Conservation (phyloP, 176 grass and related monocot genomes). For the Alloteropsis semialata region DNA sequence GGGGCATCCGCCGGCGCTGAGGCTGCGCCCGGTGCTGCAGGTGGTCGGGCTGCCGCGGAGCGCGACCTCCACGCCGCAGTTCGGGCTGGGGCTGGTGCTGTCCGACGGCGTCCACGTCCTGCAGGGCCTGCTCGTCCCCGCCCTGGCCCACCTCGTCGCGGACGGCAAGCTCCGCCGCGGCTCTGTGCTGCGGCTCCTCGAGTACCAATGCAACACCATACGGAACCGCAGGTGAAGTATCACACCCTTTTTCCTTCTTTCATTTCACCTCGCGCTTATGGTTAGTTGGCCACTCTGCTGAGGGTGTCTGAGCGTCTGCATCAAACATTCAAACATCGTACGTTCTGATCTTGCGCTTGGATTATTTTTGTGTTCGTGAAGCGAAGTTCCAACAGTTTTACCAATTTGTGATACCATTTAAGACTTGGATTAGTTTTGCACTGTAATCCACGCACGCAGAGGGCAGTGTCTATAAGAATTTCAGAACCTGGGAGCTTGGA, state of each 20-base stretch:
- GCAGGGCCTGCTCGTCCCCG: conserved; percentile 49
- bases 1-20: neutral
- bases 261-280: too few species aligned
- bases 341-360: too few species aligned
- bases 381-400: too few species aligned
- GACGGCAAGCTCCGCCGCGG: conserved; percentile 27
- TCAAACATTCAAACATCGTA: too few species aligned
- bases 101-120: conserved; percentile 50
- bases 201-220: conserved; percentile 39
- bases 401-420: too few species aligned
- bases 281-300: neutral
- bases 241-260: too few species aligned
- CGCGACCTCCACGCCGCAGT: neutral
- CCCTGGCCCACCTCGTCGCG: conserved; percentile 41
- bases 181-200: conserved; percentile 45
- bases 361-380: too few species aligned
- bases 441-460: too few species aligned
- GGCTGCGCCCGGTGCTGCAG: neutral
- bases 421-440: too few species aligned
- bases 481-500: too few species aligned
- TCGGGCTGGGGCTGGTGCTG: neutral
- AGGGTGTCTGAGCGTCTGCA: too few species aligned
- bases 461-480: too few species aligned
- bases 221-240: neutral
- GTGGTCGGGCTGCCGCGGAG: neutral